These are phyloP conservation scores for Fusarium nurragi DNA, from an alignment of 2,329 filamentous ascomycete genomes.

Conservation along the genomic window DNA sequence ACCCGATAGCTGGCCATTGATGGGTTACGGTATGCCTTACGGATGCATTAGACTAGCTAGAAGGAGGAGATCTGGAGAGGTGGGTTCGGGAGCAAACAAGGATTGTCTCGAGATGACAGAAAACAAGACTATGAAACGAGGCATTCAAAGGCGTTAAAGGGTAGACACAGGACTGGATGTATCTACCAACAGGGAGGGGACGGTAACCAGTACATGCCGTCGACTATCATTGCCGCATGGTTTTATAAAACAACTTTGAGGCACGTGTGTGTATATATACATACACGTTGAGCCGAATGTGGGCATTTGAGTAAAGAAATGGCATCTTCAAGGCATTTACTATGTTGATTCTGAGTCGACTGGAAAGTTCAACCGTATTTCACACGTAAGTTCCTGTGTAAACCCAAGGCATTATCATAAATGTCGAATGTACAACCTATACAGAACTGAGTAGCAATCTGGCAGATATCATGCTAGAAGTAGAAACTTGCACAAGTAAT, in stretches of 20 bases:
- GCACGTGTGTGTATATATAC: constrained; percentile 2
- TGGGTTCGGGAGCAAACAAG: background rate
- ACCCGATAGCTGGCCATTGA: background rate
- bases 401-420: too few species aligned
- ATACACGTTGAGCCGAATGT: background rate
- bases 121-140: constrained; percentile 9
- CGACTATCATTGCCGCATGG: background rate
- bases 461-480: background rate
- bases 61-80: background rate
- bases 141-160: constrained; percentile 34
- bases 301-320: background rate
- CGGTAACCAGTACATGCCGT: background rate
- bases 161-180: constrained; percentile 9
- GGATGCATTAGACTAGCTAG: constrained; percentile 4
- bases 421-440: too few species aligned
- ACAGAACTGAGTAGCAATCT: background rate
- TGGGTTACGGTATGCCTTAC: constrained; percentile 5
- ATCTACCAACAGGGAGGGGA: constrained; percentile 3
- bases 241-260: constrained; percentile 16
- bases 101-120: background rate
- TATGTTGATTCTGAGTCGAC: too few species aligned
- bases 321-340: too few species aligned
- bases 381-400: too few species aligned
- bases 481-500: background rate
- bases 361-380: too few species aligned